phyloP scores from a whole-genome alignment of 306 rosid species.

The Inga leiocalycina region DNA sequence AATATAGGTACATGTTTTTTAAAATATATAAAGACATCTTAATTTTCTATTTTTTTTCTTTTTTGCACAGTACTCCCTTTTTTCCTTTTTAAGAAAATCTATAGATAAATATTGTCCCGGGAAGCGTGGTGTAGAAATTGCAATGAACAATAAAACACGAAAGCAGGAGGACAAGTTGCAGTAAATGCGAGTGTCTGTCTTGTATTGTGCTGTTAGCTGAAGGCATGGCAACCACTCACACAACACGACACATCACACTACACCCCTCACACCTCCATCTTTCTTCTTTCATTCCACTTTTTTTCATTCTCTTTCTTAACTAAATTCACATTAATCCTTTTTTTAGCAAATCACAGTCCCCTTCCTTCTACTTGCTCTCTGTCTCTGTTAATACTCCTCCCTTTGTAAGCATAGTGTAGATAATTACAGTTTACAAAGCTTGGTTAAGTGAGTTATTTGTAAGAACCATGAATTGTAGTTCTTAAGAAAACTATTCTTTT shows the following conservation, averaged over 20 bases:
- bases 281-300: neutral
- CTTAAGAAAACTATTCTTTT: too few relatives aligned
- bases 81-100: too few relatives aligned
- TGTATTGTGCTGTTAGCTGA: neutral
- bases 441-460: too few relatives aligned
- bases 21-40: too few relatives aligned
- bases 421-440: too few relatives aligned
- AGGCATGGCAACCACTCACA: slow-evolving; percentile 11
- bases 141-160: neutral
- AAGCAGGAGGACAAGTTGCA: slow-evolving; percentile 36
- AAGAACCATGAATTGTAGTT: too few relatives aligned
- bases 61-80: too few relatives aligned
- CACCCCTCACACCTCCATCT: neutral
- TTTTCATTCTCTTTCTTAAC: neutral
- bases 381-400: too few relatives aligned
- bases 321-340: neutral
- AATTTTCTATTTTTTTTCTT: too few relatives aligned
- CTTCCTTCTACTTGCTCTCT: neutral
- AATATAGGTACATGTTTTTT: too few relatives aligned
- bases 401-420: too few relatives aligned
- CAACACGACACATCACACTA: neutral
- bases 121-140: neutral
- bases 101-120: too few relatives aligned
- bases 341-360: neutral
- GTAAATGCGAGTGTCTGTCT: slow-evolving; percentile 44